Base-by-base conservation (phyloP, 1,284 basidiomycete genomes). In the Exobasidium rhododendri region DNA sequence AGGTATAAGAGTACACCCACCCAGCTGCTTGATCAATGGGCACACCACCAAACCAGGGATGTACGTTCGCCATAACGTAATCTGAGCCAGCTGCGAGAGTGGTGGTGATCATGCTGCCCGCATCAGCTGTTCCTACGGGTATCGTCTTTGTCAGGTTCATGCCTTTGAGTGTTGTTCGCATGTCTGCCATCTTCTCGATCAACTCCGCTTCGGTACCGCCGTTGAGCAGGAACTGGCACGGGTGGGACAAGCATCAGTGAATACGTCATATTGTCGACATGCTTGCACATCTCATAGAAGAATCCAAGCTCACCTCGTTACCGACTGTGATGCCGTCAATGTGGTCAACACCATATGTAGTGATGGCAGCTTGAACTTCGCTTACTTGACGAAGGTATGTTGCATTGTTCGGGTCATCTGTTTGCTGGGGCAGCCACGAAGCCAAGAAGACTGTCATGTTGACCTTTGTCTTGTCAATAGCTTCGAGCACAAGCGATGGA, bases 101-200 rank as follows among this genome's bases (percentile, higher is more conserved):
- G 0, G 80, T 86, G 70, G 89, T 92, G 83, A 94, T 50, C 67
- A 68, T 72, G n/a, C 60, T 62, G 28, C 94, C 94, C 7, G 94
- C 94, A 73, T 98, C 94, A 5, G 90, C 86, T 13, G 87, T 96
- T 20, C 94, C 94, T 31, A 97, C 85, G 0, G 87, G 86, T 55
- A 93, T 82, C 5, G 71, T 71, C 71, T 84, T 84, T 62, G 73
- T 69, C 32, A 84, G 68, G 3, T 72, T 78, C 13, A 71, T 52
- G 11, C 77, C 81, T 7, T 80, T 64, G 61, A 92, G 72, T 82
- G 11, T 86, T 86, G 79, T 90, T 71, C 74, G 71, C 61, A 84
- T 80, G 17, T 77, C 87, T 1, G 84, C 77, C 65, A 94, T 90
- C 78, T 88, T 85, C 17, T 81, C 68, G 43, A 88, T 83, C 50